A percentile compares a stretch with the other conserved stretches of the same genome.
These are phyloP conservation scores for Calycina marina DNA, from an alignment of 2,329 filamentous ascomycete species.

Conservation along the genomic window DNA sequence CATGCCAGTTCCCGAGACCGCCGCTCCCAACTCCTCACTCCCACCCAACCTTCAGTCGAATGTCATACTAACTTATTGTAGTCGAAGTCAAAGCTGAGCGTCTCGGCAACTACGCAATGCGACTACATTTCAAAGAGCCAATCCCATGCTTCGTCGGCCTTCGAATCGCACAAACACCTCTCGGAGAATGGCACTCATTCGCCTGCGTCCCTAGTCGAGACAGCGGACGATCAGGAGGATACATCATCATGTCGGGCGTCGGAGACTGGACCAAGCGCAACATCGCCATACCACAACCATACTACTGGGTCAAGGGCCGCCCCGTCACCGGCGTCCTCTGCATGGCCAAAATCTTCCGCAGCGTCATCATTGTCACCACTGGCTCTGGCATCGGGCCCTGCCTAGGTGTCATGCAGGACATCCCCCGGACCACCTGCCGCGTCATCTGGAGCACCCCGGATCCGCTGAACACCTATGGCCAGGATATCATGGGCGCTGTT, in stretches of 20 bases:
- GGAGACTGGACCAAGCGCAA: slow-evolving; percentile 58
- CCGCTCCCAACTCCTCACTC: too few species aligned
- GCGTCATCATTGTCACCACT: slow-evolving; percentile 52
- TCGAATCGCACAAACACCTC: slow-evolving; percentile 45
- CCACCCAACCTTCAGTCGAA: too few species aligned
- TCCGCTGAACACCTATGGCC: slow-evolving; percentile 22
- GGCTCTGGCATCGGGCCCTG: slow-evolving; percentile 61
- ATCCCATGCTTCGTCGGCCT: slow-evolving; percentile 33
- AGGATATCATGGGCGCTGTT: slow-evolving; percentile 21
- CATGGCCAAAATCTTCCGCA: slow-evolving; percentile 49
- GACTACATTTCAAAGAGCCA: slow-evolving; percentile 47
- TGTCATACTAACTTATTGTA: too few species aligned
- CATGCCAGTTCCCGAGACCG: too few species aligned
- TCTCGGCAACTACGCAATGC: slow-evolving; percentile 51
- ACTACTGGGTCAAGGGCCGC: slow-evolving; percentile 53
- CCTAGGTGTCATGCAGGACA: not conserved
- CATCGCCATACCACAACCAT: slow-evolving; percentile 44
- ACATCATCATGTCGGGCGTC: slow-evolving; percentile 54
- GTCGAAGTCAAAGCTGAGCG: slow-evolving; percentile 36
- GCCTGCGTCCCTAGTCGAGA: slow-evolving; percentile 52
- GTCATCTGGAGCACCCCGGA: slow-evolving; percentile 24
- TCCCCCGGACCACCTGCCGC: slow-evolving; percentile 8
- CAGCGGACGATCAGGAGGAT: slow-evolving; percentile 40
- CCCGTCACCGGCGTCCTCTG: slow-evolving; percentile 54
- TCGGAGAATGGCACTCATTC: slow-evolving; percentile 63